A percentile compares a stretch with the other conserved stretches of the same genome.
Evolutionary conservation across 2,329 filamentous ascomycete species (phyloP).

Genomic region (Fusarium odoratissimum): DNA sequence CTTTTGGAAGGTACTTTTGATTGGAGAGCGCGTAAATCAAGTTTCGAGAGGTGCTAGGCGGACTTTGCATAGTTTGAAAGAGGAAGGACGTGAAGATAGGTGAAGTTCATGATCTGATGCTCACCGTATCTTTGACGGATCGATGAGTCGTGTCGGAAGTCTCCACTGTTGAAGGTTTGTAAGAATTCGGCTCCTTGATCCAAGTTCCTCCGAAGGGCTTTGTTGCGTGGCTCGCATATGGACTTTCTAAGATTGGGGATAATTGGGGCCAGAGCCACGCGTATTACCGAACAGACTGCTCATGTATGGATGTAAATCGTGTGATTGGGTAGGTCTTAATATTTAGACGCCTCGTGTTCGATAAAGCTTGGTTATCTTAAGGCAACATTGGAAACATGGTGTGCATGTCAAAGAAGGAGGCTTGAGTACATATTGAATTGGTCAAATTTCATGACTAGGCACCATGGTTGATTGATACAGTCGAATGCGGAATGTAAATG

Average conservation of each 20-base stretch:
- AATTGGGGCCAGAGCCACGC: too few relatives aligned
- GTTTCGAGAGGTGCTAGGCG: not conserved
- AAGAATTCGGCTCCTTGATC: not conserved
- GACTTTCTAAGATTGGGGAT: too few relatives aligned
- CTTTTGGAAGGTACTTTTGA: constrained; percentile 6
- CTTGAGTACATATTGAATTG: fast-evolving
- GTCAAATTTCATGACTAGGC: fast-evolving
- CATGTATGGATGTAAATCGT: fast-evolving
- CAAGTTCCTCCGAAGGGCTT: not conserved
- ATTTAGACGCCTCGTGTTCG: not conserved
- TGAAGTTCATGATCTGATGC: not conserved
- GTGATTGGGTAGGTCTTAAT: not conserved
- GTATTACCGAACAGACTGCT: fast-evolving
- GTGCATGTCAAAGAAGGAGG: fast-evolving
- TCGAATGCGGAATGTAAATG: not conserved
- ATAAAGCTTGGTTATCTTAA: fast-evolving
- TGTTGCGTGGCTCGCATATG: not conserved
- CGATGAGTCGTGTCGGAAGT: not conserved
- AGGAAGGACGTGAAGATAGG: not conserved
- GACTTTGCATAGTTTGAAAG: not conserved
- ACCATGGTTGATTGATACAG: fast-evolving
- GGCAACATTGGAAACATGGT: fast-evolving
- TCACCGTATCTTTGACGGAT: not conserved
- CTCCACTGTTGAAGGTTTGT: not conserved
- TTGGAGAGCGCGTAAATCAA: not conserved